phyloP scores from a whole-genome alignment of 768 basidiomycete species.

The Panaeolus papilionaceus region DNA sequence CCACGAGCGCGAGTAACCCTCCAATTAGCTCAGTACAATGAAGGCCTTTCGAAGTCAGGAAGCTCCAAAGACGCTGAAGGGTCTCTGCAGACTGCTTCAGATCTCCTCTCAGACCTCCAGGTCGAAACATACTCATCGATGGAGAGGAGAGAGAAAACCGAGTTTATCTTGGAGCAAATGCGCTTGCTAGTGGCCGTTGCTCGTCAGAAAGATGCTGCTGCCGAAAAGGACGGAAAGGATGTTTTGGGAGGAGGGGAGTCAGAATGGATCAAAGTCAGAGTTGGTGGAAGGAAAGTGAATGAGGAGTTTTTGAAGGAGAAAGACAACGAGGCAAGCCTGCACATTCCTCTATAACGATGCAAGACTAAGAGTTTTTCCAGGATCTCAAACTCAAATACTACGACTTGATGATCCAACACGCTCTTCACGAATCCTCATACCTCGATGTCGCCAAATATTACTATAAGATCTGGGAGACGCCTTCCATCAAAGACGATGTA shows the following conservation, averaged over 20 bases:
- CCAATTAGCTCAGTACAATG: conserved; percentile 84
- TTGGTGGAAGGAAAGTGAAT: conserved; percentile 93
- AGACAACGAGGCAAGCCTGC: conserved; percentile 76
- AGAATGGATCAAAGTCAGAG: conserved; percentile 93
- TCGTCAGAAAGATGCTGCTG: conserved; percentile 73
- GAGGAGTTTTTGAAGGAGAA: conserved; percentile 90
- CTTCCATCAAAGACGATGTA: conserved; percentile 87
- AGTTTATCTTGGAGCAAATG: conserved; percentile 99
- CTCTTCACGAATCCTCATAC: conserved; percentile 83
- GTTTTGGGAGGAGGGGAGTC: conserved; percentile 74
- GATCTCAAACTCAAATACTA: conserved; percentile 96
- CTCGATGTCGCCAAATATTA: conserved; percentile 96
- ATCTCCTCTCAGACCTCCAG: conserved; percentile 92
- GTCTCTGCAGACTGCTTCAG: conserved; percentile 84
- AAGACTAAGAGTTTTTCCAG: conserved; percentile 45
- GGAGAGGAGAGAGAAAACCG: conserved; percentile 97
- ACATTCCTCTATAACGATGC: too few species aligned
- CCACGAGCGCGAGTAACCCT: conserved; percentile 95
- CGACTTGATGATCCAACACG: conserved; percentile 95
- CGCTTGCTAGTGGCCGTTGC: conserved; percentile 83
- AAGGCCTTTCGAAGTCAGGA: conserved; percentile 60
- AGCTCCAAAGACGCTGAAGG: conserved; percentile 62
- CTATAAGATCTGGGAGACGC: conserved; percentile 97
- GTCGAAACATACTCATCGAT: conserved; percentile 99
- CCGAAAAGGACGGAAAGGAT: conserved; percentile 67